Base-by-base conservation (phyloP, 179 eudicot genomes). In the Vitellaria paradoxa region DNA sequence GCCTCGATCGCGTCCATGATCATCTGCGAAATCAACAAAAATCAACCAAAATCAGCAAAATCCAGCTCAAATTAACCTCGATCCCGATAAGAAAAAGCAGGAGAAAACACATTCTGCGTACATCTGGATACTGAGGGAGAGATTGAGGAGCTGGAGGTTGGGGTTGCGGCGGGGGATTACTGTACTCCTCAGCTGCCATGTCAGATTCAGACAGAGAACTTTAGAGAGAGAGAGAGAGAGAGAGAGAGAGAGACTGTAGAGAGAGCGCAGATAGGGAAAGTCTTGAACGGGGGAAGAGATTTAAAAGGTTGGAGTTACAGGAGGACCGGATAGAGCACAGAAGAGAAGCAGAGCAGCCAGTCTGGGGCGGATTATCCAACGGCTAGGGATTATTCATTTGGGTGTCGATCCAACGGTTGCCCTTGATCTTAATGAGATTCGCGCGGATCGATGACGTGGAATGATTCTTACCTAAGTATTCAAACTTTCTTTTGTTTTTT, bases 1-100 rank as follows among this genome's bases (percentile, higher is more conserved):
- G 76, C 84, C n/a, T 80, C 79, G 26, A 85, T 82, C 62, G 88
- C 88, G 3, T 73, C 76, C 64, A 82, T 1, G 52, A 85, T 85
- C 77, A 85, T 62, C 88, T 85, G 78, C 40, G 10, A 37, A 46
- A 81, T 20, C 0, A 64, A 52, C 12, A 60, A 69, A 79, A 65
- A 50, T 4, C 4, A 6, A 52, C 52, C 7, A 57, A 73, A 17
- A 30, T 9, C 24, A 46, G 63, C 7, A 15, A 24, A 75, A 65
- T 6, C 40, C 50, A 64, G 63, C 57, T 65, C 47, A 67, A 76
- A 65, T 65, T 17, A 11, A 30, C 30, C 12, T 52, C 18, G 59
- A 69, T 69, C 61, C 11, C 1, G 1, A 21, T 15, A n/a, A 8
- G 5, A 40, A 20, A n/a, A 57, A 49, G 21, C 9, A 24, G 9